These are phyloP conservation scores for Rauvolfia tetraphylla DNA, from an alignment of 257 asterid species.

Conservation along the genomic window DNA sequence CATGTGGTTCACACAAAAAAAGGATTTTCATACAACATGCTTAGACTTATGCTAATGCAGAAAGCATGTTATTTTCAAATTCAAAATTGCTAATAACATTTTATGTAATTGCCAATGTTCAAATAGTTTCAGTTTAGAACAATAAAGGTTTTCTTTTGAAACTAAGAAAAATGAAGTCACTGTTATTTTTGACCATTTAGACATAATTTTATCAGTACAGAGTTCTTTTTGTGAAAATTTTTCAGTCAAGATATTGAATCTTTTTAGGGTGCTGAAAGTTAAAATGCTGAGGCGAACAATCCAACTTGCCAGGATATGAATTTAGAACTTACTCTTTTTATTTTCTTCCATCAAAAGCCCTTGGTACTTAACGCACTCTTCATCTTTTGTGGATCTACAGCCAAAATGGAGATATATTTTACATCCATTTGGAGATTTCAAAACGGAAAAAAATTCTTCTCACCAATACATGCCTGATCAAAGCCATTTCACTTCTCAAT, in stretches of 20 bases:
- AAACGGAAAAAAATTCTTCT: not conserved
- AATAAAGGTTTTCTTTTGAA: no score
- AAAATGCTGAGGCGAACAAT: not conserved
- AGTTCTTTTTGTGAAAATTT: not conserved
- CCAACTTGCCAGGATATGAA: not conserved
- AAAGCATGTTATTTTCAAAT: not conserved
- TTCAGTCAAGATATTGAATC: not conserved
- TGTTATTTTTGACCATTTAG: not conserved
- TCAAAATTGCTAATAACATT: not conserved
- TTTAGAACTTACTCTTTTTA: conserved; percentile 51
- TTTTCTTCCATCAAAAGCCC: conserved; percentile 59
- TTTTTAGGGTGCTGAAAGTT: not conserved
- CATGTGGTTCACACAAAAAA: not conserved
- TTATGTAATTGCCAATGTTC: no score
- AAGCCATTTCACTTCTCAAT: conserved; percentile 53
- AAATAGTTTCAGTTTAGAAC: not conserved
- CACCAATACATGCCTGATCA: conserved; percentile 47
- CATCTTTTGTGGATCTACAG: conserved; percentile 61
- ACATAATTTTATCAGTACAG: not conserved
- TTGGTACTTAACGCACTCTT: conserved; percentile 43
- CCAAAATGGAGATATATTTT: conserved; percentile 15
- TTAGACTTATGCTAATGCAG: not conserved
- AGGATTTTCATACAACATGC: not conserved
- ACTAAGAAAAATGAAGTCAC: not conserved
- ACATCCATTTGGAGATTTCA: conserved; percentile 10